Conservation (phyloP, 768 basidiomycete species). For the Leccinum ochraceum region DNA sequence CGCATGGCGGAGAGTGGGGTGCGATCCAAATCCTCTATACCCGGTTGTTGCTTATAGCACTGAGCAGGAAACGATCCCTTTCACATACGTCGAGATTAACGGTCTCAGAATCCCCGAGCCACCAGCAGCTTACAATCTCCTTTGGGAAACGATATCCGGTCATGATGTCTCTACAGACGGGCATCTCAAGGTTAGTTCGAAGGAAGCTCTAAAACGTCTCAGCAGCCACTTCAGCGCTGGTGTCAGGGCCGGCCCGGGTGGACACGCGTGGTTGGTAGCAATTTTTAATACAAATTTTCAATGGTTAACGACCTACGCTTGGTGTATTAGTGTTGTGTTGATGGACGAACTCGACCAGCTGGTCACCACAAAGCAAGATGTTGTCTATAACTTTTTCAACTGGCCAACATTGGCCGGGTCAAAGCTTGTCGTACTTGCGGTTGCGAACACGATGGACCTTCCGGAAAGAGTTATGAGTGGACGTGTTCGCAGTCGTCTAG, state of each 20-base stretch:
- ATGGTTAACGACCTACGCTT: constrained; percentile 5
- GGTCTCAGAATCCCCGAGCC: constrained; percentile 93
- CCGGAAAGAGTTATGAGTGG: constrained; percentile 93
- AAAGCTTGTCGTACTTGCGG: constrained; percentile 91
- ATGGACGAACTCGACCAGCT: constrained; percentile 99
- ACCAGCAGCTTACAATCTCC: constrained; percentile 83
- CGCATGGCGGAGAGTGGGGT: constrained; percentile 83
- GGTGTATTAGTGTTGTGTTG: constrained; percentile 74
- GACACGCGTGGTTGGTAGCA: constrained; percentile 78
- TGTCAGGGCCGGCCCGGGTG: constrained; percentile 67
- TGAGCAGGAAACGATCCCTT: constrained; percentile 84
- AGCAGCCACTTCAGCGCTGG: constrained; percentile 75
- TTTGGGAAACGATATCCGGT: constrained; percentile 93
- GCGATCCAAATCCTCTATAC: constrained; percentile 24
- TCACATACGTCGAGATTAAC: constrained; percentile 97
- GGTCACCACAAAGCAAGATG: constrained; percentile 94
- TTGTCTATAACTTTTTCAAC: constrained; percentile 99
- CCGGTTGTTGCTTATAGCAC: neutral
- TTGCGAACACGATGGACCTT: constrained; percentile 98
- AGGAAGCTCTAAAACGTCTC: constrained; percentile 80
- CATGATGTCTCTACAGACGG: constrained; percentile 65
- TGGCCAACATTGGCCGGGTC: constrained; percentile 93
- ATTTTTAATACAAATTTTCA: neutral
- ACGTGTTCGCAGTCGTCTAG: constrained; percentile 88
- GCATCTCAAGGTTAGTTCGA: constrained; percentile 66